These are phyloP conservation scores for Fistulifera pelliculosa DNA, from an alignment of 108 stramenopile genomes.

Conservation along the genomic window DNA sequence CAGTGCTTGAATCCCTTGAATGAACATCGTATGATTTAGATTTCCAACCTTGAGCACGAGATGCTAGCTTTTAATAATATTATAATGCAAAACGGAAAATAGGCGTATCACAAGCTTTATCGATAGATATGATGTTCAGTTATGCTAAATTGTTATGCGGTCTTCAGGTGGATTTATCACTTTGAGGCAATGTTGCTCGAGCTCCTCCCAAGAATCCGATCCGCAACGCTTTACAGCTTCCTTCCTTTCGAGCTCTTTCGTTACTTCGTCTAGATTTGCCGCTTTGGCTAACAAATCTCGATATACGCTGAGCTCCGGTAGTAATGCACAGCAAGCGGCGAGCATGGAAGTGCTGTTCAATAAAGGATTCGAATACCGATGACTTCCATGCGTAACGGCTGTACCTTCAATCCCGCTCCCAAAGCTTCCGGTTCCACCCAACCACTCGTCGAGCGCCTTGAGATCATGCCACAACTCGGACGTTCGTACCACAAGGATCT, in stretches of 20 bases:
- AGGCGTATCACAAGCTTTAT: no score
- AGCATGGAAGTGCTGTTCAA: not conserved
- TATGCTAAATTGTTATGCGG: no score
- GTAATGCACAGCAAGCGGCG: not conserved
- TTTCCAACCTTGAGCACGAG: no score
- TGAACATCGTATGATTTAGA: no score
- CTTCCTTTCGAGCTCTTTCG: no score
- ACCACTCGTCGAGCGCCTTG: not conserved
- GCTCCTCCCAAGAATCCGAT: no score
- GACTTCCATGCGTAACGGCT: conserved; percentile 2
- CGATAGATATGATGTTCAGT: no score
- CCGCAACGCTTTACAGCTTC: no score
- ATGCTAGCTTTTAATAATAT: no score
- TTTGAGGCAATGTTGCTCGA: no score
- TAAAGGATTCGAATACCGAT: not conserved
- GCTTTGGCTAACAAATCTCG: not conserved
- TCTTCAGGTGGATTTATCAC: no score
- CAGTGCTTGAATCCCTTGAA: not conserved
- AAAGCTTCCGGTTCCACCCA: conserved; percentile 7
- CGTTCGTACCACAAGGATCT: conserved; percentile 3
- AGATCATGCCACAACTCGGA: conserved; percentile 7
- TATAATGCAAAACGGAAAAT: no score
- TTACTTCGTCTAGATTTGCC: not conserved
- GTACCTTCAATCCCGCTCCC: not conserved
- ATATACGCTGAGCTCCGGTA: not conserved